Conservation (phyloP, 192 early-diverging fungal genomes). For the Chytriomyces sp. region DNA sequence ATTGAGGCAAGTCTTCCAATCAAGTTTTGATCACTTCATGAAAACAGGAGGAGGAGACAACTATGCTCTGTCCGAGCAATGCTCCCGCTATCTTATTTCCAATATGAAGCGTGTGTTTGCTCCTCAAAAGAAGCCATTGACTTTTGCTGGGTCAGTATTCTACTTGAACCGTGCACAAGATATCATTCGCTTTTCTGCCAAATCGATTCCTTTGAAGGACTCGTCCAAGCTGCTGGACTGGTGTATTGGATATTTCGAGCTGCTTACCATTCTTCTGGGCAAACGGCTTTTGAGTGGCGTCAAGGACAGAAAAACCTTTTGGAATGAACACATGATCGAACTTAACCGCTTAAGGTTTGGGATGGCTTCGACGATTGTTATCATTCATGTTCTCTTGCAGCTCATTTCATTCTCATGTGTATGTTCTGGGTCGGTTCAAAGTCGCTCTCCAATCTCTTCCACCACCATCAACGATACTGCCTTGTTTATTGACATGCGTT, state of each 20-base stretch:
- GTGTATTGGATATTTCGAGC: background rate
- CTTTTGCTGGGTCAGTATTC: background rate
- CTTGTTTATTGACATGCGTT: background rate
- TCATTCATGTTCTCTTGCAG: background rate
- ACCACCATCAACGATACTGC: background rate
- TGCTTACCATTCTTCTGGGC: background rate
- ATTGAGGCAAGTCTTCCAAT: background rate
- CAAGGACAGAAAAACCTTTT: background rate
- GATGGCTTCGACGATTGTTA: background rate
- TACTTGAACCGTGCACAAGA: background rate
- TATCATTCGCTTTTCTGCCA: background rate
- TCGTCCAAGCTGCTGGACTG: background rate
- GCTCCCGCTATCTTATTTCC: slow-evolving; percentile 16
- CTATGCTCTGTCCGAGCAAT: slow-evolving; percentile 50
- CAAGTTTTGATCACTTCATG: too few species aligned
- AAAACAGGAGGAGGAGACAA: slow-evolving; percentile 55
- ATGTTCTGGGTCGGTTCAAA: background rate
- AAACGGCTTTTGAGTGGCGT: background rate
- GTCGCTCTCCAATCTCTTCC: background rate
- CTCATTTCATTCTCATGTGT: background rate
- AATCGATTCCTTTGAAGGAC: background rate
- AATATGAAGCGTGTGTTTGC: background rate
- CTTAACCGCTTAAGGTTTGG: background rate
- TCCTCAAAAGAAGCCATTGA: background rate
- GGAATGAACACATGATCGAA: slow-evolving; percentile 22